These are phyloP conservation scores for Cytospora mali DNA, from an alignment of 2,329 filamentous ascomycete species.

Conservation along the genomic window DNA sequence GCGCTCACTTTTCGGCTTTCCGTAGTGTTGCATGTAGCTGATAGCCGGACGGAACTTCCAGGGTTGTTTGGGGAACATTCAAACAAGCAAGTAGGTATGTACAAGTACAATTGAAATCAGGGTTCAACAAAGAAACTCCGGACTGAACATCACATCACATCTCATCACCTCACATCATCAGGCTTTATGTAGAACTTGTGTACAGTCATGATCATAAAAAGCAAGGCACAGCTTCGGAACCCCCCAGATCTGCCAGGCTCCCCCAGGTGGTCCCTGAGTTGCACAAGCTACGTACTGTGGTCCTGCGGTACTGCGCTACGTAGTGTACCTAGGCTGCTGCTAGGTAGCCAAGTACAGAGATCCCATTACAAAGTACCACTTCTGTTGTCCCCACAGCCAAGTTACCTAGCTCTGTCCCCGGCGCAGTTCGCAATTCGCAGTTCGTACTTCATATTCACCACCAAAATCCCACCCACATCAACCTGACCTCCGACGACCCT, in stretches of 20 bases:
- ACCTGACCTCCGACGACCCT: not conserved
- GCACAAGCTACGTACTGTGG: not conserved
- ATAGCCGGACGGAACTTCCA: too few species aligned
- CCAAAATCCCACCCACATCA: not conserved
- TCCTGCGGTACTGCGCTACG: not conserved
- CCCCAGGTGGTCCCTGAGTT: not conserved
- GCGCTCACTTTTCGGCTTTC: not conserved
- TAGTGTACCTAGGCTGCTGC: not conserved
- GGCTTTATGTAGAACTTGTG: too few species aligned
- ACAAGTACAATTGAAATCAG: not conserved
- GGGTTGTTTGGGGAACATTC: not conserved
- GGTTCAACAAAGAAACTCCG: not conserved
- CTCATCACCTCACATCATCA: too few species aligned
- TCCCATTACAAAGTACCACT: not conserved
- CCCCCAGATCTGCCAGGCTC: not conserved
- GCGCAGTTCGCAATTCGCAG: not conserved
- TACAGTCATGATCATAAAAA: not conserved
- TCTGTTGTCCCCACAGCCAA: not conserved
- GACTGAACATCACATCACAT: not conserved
- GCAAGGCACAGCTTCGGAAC: conserved; percentile 4
- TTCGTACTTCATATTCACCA: conserved; percentile 8
- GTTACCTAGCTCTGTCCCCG: not conserved
- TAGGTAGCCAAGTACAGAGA: not conserved
- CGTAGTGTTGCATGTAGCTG: not conserved
- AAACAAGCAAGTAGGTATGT: not conserved